Evolutionary conservation across 345 rosid genomes (phyloP).

Genomic region (Durio zibethinus): DNA sequence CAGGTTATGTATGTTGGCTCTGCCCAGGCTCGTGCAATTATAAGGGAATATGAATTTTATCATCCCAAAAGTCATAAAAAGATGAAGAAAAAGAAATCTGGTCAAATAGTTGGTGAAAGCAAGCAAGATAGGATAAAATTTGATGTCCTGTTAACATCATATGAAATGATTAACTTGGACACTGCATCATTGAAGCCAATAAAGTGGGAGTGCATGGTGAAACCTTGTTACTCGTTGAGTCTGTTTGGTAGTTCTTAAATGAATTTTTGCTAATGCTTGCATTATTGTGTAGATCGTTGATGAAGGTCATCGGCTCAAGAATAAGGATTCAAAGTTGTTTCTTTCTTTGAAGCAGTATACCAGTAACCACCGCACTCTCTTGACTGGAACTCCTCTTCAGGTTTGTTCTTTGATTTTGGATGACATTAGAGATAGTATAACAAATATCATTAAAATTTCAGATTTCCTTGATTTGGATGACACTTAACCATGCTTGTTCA

Average conservation of each 20-base stretch:
- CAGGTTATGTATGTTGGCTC: constrained; percentile 97
- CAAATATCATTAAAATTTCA: not conserved
- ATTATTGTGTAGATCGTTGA: constrained; percentile 80
- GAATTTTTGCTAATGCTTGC: constrained; percentile 20
- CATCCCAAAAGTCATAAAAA: constrained; percentile 65
- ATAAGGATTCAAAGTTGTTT: constrained; percentile 95
- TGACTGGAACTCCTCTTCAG: constrained; percentile 99
- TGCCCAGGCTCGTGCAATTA: constrained; percentile 77
- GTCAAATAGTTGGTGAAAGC: constrained; percentile 70
- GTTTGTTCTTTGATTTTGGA: constrained; percentile 39
- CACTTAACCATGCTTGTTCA: not conserved
- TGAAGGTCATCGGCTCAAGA: constrained; percentile 99
- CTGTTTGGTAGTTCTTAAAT: constrained; percentile 13
- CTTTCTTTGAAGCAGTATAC: constrained; percentile 84
- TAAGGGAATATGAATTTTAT: constrained; percentile 94
- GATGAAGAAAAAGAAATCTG: constrained; percentile 88
- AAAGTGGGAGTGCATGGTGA: constrained; percentile 99
- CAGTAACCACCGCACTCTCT: constrained; percentile 84
- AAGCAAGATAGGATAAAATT: constrained; percentile 95
- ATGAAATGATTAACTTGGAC: constrained; percentile 97
- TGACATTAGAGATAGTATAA: not conserved
- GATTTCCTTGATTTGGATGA: not conserved
- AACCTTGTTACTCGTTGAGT: constrained; percentile 20
- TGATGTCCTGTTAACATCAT: constrained; percentile 96
- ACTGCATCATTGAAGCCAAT: constrained; percentile 77